phyloP scores from a whole-genome alignment of 805 yeast genomes.

The Maudiozyma turicensis region DNA sequence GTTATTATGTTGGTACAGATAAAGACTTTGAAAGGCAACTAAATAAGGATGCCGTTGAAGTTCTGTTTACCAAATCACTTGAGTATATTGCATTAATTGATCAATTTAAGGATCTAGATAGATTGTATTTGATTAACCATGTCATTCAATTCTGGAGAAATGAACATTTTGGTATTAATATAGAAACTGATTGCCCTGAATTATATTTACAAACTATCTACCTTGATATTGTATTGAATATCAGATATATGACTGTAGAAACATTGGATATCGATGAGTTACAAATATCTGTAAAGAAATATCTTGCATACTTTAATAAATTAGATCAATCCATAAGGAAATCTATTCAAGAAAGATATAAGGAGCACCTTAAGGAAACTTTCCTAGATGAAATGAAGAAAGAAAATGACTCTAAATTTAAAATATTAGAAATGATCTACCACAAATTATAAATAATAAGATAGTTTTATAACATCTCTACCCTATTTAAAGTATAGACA shows the following conservation, averaged over 20 bases:
- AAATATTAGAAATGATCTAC: slow-evolving; percentile 25
- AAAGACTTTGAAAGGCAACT: slow-evolving; percentile 29
- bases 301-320: slow-evolving; percentile 47
- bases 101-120: slow-evolving; percentile 57
- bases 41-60: slow-evolving; percentile 18
- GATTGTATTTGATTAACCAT: slow-evolving; percentile 57
- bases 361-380: slow-evolving; percentile 25
- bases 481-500: too few species aligned
- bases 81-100: slow-evolving; percentile 53
- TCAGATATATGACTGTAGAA: slow-evolving; percentile 40
- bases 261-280: slow-evolving; percentile 42
- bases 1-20: slow-evolving; percentile 24
- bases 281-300: slow-evolving; percentile 63
- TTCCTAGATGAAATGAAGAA: slow-evolving; percentile 23
- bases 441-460: slow-evolving; percentile 18
- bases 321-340: slow-evolving; percentile 27
- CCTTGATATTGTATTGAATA: slow-evolving; percentile 55
- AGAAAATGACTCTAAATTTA: slow-evolving; percentile 22
- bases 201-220: slow-evolving; percentile 33
- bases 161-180: slow-evolving; percentile 29
- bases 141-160: slow-evolving; percentile 44
- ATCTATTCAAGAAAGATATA: slow-evolving; percentile 30
- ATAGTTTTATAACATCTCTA: background rate
- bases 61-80: slow-evolving; percentile 34
- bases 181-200: slow-evolving; percentile 22